Base-by-base conservation (phyloP, 208 protist species). In the Phytomonas serpens region DNA sequence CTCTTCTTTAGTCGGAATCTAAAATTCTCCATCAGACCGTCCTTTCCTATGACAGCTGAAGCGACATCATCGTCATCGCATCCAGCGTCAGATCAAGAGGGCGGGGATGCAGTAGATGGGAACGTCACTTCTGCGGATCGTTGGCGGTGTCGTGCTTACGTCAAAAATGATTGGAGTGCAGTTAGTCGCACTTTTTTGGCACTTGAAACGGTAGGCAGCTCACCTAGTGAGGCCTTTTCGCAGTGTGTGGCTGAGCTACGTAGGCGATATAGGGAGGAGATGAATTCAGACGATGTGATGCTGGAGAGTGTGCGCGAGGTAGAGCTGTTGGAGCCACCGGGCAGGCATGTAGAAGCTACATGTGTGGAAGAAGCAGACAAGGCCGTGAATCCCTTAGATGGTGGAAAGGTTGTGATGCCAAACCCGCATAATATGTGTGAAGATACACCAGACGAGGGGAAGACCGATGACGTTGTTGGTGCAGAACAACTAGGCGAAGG, bases 21-120 rank as follows among this genome's bases (percentile, higher is more conserved):
- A 23, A 93, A 93, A 66, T 93, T 96, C 71, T 87, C 88, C 38
- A 86, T 96, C 31, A 94, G 92, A 66, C 81, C 78, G 14, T 88
- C 27, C 34, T 10, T 65, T 31, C 23, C 16, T 2, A 37, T 3
- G 71, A 33, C 31, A 65, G 64, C 13, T 29, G 27, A 32, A 52
- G 0, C 16, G 67, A 61, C 32, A 64, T 70, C 16, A 52, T 13
- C n/a, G 64, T 27, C 23, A 51, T 38, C 30, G 61, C 2, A 40
- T 5, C 4, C 47, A 57, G 16, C 47, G 23, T 57, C 47, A 27
- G 47, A 65, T 13, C n/a, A 68, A n/a, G 67, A 51, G 3, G 33
- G 52, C 23, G 69, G 64, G 30, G 51, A n/a, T 34, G 51, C 31
- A 32, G 63, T 27, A 19, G 19, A 6, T 23, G 63, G 6, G 2